phyloP scores from a whole-genome alignment of 257 asterid genomes.

The Knoxia roxburghii region DNA sequence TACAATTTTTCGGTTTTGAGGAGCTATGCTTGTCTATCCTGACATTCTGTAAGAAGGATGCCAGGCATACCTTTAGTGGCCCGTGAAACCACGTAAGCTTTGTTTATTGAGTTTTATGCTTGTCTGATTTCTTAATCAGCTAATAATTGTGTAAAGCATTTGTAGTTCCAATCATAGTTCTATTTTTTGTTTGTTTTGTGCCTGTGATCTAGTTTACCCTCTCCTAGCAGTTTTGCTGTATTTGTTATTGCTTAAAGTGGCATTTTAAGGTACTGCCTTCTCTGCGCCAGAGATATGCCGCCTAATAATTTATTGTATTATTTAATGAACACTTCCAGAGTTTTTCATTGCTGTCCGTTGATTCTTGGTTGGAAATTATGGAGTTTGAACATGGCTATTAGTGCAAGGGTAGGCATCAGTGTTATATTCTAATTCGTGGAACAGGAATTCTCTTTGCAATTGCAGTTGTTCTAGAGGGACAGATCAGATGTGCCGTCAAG shows the following conservation, averaged over 20 bases:
- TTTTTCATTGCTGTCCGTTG: not conserved
- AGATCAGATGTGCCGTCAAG: slow-evolving; percentile 93
- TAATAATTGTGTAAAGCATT: not conserved
- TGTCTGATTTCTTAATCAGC: not conserved
- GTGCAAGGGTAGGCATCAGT: slow-evolving; percentile 26
- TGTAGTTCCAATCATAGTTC: not conserved
- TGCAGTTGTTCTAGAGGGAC: slow-evolving; percentile 79
- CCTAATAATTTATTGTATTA: not conserved
- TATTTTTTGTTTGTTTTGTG: no score
- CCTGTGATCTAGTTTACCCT: no score
- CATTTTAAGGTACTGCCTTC: not conserved
- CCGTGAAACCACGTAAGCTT: slow-evolving; percentile 76
- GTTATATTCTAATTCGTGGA: slow-evolving; percentile 37
- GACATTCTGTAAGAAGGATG: slow-evolving; percentile 50
- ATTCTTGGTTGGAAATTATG: slow-evolving; percentile 20
- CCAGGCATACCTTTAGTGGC: slow-evolving; percentile 90
- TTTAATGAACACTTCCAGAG: not conserved
- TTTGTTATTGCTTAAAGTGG: not conserved
- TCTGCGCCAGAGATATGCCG: not conserved
- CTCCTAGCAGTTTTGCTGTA: not conserved
- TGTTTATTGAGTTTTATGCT: slow-evolving; percentile 2
- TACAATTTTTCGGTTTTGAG: slow-evolving; percentile 9
- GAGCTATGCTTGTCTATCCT: slow-evolving; percentile 34
- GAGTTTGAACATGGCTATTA: slow-evolving; percentile 21
- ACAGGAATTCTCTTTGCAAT: slow-evolving; percentile 66